Conservation (phyloP, 192 early-diverging fungal species). For the Coemansia sp. region DNA sequence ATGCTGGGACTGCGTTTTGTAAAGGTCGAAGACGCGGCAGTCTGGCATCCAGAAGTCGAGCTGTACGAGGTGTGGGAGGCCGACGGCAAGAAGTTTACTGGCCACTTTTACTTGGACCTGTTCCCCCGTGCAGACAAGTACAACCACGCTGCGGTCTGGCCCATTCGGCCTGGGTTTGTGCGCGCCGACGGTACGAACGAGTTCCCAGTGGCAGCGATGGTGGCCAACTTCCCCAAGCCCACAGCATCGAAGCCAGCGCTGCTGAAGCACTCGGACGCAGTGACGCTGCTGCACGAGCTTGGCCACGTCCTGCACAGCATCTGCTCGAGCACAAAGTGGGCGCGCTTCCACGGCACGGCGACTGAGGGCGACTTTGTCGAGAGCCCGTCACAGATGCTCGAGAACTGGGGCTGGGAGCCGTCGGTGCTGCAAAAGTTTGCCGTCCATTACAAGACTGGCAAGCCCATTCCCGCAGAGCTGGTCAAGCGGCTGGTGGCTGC, state of each 20-base stretch:
- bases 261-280: slow-evolving; percentile 77
- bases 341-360: slow-evolving; percentile 73
- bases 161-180: slow-evolving; percentile 67
- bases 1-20: slow-evolving; percentile 70
- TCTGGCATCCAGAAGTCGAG: slow-evolving; percentile 82
- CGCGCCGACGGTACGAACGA: slow-evolving; percentile 57
- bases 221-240: slow-evolving; percentile 68
- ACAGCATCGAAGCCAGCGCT: slow-evolving; percentile 68
- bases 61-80: slow-evolving; percentile 77
- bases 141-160: slow-evolving; percentile 79
- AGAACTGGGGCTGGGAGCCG: slow-evolving; percentile 78
- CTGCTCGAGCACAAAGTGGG: slow-evolving; percentile 74
- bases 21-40: slow-evolving; percentile 58
- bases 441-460: slow-evolving; percentile 69
- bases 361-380: slow-evolving; percentile 86
- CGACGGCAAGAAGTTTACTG: slow-evolving; percentile 58
- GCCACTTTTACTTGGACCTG: slow-evolving; percentile 76
- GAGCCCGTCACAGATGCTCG: slow-evolving; percentile 87
- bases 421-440: slow-evolving; percentile 58
- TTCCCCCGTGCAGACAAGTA: slow-evolving; percentile 74
- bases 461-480: slow-evolving; percentile 70
- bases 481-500: slow-evolving; percentile 67
- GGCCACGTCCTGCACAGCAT: slow-evolving; percentile 67
- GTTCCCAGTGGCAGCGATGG: slow-evolving; percentile 72
- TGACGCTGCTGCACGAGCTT: slow-evolving; percentile 85